Percentiles rank a stretch among this genome's conserved stretches.
phyloP scores from a whole-genome alignment of 2,329 filamentous ascomycete species.

The Colletotrichum destructivum region DNA sequence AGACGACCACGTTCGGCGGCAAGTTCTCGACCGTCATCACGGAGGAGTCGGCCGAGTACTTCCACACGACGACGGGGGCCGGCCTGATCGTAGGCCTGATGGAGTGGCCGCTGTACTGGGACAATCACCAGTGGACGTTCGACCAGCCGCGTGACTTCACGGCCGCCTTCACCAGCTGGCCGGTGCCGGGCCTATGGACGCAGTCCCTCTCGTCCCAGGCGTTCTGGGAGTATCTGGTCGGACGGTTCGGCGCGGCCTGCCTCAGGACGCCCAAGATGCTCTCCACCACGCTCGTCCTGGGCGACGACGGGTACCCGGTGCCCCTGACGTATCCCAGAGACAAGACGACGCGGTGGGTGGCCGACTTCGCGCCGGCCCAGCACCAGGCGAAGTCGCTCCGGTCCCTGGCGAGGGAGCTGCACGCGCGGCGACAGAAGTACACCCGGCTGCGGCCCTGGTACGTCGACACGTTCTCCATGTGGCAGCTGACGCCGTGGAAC shows the following conservation, averaged over 20 bases:
- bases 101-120: background rate
- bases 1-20: background rate
- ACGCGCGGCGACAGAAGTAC: slow-evolving; percentile 1
- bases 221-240: slow-evolving; percentile 6
- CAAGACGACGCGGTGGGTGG: background rate
- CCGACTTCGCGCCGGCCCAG: background rate
- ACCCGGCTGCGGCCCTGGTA: slow-evolving; percentile 24
- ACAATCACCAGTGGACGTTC: background rate
- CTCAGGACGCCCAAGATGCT: slow-evolving; percentile 13
- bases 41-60: background rate
- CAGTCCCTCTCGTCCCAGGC: background rate
- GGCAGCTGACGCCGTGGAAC: slow-evolving; percentile 34
- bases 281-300: background rate
- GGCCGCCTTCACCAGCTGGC: background rate
- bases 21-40: background rate
- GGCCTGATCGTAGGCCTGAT: background rate
- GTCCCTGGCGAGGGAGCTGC: slow-evolving; percentile 10
- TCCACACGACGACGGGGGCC: background rate
- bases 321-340: background rate
- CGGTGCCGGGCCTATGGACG: slow-evolving; percentile 3
- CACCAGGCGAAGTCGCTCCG: background rate
- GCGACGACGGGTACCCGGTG: background rate
- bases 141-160: background rate
- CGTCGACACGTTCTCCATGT: slow-evolving; percentile 27
- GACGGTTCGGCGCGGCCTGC: background rate